Base-by-base conservation (phyloP, 495 filamentous ascomycete genomes). In the Halenospora varia region DNA sequence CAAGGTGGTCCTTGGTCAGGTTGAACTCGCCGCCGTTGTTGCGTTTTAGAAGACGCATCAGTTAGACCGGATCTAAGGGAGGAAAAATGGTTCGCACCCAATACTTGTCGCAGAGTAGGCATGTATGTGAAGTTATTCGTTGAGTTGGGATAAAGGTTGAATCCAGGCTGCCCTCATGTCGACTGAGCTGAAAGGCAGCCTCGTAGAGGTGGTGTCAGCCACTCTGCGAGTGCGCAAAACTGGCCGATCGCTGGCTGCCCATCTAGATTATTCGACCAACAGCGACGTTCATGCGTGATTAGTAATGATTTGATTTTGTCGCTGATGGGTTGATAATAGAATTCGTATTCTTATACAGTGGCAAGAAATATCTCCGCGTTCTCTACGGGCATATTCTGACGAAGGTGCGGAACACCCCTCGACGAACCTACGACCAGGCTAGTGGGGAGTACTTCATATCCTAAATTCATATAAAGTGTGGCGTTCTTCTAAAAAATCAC, bases 121-220 rank as follows among this genome's bases (percentile, higher is more conserved):
- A 53, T 53, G 50, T 19, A 53, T 19, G 24, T n/a, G n/a, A n/a
- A n/a, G n/a, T n/a, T 22, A 41, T 39, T 42, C 17, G 24, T 35
- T 39, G 50, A 25, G 50, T 4, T 35, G 13, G 50, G 50, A 53
- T 22, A 25, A 40, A 39, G 25, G 11, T 35, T 41, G 50, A 25
- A 19, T 53, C 50, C 23, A 53, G 50, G 50, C 40, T 53, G 50
- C 40, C 23, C 29, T 53, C 50, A 22, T 53, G 40, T n/a, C 50
- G 24, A 24, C 50, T 40, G 23, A 53, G 50, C 50, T 53, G 50
- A 25, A 53, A 22, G 50, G 19, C 29, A 53, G 50, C 50, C 50
- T 53, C 50, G 50, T 19, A 25, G 29, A 20, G 8, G 47, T 50
- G 15, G 50, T 53, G 35, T n/a, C 50, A 53, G 11, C 29, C 40